Evolutionary conservation across 257 asterid species (phyloP).

Genomic region (Datura wrightii): DNA sequence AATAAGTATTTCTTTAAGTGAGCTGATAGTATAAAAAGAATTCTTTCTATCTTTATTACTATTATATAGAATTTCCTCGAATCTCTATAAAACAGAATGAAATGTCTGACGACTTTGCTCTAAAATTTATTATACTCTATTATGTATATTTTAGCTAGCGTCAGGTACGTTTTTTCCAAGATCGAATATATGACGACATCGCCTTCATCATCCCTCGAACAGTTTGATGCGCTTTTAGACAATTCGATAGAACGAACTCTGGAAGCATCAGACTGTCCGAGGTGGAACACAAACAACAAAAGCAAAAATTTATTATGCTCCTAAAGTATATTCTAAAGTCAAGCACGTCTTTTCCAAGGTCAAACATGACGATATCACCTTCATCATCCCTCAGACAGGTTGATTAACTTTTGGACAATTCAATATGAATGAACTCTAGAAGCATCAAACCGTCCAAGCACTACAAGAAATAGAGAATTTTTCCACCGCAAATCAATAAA

Average conservation of each 20-base stretch:
- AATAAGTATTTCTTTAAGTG: background rate
- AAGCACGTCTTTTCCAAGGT: background rate
- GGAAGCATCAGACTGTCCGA: too few species aligned
- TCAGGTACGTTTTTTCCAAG: background rate
- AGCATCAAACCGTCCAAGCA: background rate
- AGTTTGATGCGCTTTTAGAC: too few species aligned
- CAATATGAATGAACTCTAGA: background rate
- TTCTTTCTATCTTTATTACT: background rate
- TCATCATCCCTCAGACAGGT: background rate
- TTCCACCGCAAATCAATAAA: too few species aligned
- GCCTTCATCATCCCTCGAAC: too few species aligned
- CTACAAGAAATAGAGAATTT: too few species aligned
- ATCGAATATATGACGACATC: background rate
- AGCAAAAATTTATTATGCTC: too few species aligned
- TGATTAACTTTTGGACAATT: background rate
- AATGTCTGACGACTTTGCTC: background rate
- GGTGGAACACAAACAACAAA: too few species aligned
- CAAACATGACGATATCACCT: background rate
- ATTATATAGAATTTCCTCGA: background rate
- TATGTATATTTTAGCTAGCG: background rate
- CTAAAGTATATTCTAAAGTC: too few species aligned
- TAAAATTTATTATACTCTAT: background rate
- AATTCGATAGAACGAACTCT: too few species aligned
- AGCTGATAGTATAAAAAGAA: background rate
- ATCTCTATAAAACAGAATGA: background rate